Evolutionary conservation across 2,329 filamentous ascomycete species (phyloP).

Genomic region (Exophiala sideris): DNA sequence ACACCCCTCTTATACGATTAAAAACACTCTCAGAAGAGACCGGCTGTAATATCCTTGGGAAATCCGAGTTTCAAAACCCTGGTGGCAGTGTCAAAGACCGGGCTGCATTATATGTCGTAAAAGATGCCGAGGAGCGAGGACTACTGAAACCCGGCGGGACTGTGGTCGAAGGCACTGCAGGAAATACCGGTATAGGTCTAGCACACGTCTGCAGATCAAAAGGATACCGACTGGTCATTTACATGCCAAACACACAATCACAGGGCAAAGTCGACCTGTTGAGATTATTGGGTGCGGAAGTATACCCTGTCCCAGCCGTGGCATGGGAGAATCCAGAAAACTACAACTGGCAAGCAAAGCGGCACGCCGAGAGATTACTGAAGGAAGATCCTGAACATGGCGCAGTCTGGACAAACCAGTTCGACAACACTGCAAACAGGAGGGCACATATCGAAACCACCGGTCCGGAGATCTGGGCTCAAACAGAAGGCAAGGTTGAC

Average conservation of each 20-base stretch:
- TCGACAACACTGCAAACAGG: constrained; percentile 93
- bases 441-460: constrained; percentile 95
- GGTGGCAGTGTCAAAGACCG: constrained; percentile 96
- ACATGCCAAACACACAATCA: constrained; percentile 99
- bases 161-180: constrained; percentile 93
- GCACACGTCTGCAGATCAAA: constrained; percentile 91
- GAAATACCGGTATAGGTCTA: constrained; percentile 96
- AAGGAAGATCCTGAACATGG: constrained; percentile 54
- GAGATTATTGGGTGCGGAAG: constrained; percentile 85
- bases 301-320: constrained; percentile 92
- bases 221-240: constrained; percentile 94
- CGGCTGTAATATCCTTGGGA: constrained; percentile 89
- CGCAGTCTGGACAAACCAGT: constrained; percentile 98
- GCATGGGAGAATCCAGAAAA: constrained; percentile 93
- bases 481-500: constrained; percentile 80
- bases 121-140: constrained; percentile 86
- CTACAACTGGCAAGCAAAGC: constrained; percentile 92
- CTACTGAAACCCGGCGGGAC: constrained; percentile 82
- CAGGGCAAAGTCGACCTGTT: constrained; percentile 96
- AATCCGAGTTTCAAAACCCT: constrained; percentile 98
- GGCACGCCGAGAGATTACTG: constrained; percentile 73
- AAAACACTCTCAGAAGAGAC: constrained; percentile 86
- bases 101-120: constrained; percentile 88
- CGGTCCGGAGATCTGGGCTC: constrained; percentile 93
- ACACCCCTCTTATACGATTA: constrained; percentile 89